These are phyloP conservation scores for Spergularia marina DNA, from an alignment of 148 eudicot genomes.

Conservation along the genomic window DNA sequence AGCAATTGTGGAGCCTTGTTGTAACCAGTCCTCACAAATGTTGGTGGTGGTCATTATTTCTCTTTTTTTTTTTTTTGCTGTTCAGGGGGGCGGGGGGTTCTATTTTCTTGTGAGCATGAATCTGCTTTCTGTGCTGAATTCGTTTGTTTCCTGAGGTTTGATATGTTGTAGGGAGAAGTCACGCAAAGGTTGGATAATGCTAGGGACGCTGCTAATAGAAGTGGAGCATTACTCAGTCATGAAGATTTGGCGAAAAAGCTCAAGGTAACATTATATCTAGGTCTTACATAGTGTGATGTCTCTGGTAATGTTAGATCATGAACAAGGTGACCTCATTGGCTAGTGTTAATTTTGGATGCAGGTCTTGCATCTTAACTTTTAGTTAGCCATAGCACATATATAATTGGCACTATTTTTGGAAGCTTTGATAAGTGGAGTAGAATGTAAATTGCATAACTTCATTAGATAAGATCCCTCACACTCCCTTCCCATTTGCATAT, in stretches of 20 bases:
- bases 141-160: slow-evolving; percentile 19
- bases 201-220: slow-evolving; percentile 52
- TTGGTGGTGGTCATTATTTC: background rate
- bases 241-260: slow-evolving; percentile 90
- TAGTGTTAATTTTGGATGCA: background rate
- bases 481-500: too few species aligned
- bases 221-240: slow-evolving; percentile 52
- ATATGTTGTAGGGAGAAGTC: slow-evolving; percentile 75
- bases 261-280: slow-evolving; percentile 44
- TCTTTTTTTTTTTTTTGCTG: background rate
- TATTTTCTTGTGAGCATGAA: background rate
- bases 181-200: slow-evolving; percentile 73
- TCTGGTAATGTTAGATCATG: background rate
- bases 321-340: too few species aligned
- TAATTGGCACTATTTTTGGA: background rate
- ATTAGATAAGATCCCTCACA: too few species aligned
- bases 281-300: background rate
- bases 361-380: background rate
- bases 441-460: too few species aligned
- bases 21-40: background rate
- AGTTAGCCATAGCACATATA: background rate
- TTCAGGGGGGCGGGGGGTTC: background rate
- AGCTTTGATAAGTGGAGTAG: background rate
- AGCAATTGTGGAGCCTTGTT: too few species aligned
- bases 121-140: background rate